A percentile compares a stretch with the other conserved stretches of the same genome.
Evolutionary conservation across 306 rosid species (phyloP).

Genomic region (Casuarina glauca): DNA sequence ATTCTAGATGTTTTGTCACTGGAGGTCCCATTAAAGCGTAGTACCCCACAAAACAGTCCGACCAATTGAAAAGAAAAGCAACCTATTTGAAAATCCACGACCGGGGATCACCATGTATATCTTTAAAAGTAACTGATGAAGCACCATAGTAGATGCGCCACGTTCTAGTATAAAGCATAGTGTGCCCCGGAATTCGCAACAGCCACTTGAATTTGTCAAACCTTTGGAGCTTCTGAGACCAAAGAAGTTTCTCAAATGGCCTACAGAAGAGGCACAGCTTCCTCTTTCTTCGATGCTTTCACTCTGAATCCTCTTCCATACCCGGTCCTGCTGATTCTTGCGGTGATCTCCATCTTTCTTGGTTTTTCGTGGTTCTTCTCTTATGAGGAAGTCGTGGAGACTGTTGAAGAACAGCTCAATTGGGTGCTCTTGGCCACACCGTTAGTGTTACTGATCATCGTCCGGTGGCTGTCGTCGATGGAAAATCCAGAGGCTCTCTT

Average conservation of each 20-base stretch:
- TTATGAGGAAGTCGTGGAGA: conserved; percentile 55
- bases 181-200: neutral
- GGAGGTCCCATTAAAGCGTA: neutral
- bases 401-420: conserved; percentile 47
- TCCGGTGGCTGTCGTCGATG: conserved; percentile 62
- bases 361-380: conserved; percentile 66
- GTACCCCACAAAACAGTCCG: neutral
- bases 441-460: conserved; percentile 48
- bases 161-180: conserved; percentile 15
- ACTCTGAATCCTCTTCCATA: conserved; percentile 65
- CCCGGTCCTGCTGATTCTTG: conserved; percentile 65
- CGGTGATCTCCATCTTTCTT: conserved; percentile 53
- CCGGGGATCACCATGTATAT: neutral
- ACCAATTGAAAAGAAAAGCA: neutral
- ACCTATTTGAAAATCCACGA: conserved; percentile 5
- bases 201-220: neutral
- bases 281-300: conserved; percentile 56
- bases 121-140: neutral
- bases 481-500: conserved; percentile 52
- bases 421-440: conserved; percentile 64
- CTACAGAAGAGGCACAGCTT: conserved; percentile 43
- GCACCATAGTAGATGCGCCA: neutral
- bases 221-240: conserved; percentile 4
- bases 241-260: conserved; percentile 32
- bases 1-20: neutral